Evolutionary conservation across 2,329 filamentous ascomycete species (phyloP).

Genomic region (Exophiala sp.): DNA sequence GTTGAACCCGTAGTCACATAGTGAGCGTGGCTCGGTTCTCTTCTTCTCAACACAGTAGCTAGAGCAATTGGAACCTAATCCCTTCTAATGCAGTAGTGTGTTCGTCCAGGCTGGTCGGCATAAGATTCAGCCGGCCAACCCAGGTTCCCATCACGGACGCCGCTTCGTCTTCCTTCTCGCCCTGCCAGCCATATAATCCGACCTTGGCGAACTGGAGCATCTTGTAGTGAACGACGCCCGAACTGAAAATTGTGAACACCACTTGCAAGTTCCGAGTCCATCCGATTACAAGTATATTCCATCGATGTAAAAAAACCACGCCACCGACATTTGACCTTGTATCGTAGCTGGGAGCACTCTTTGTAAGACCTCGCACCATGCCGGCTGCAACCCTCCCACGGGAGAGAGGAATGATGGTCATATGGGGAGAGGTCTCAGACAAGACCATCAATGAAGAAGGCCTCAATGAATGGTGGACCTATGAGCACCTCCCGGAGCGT

Average conservation of each 20-base stretch:
- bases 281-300: neutral
- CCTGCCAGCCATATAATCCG: conserved; percentile 1
- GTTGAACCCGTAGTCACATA: neutral
- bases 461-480: conserved; percentile 15
- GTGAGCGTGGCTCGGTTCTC: neutral
- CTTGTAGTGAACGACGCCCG: neutral
- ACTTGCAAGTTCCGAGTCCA: neutral
- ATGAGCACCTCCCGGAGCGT: conserved; percentile 15
- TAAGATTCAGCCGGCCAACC: conserved; percentile 6
- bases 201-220: neutral
- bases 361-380: conserved; percentile 3
- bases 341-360: conserved; percentile 6
- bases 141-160: neutral
- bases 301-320: neutral
- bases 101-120: neutral
- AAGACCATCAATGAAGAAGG: conserved; percentile 8
- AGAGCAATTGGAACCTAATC: neutral
- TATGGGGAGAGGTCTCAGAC: conserved; percentile 8
- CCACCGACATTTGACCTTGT: neutral
- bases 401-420: conserved; percentile 10
- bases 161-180: conserved; percentile 5
- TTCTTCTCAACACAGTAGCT: neutral
- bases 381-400: conserved; percentile 6
- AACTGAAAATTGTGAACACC: neutral
- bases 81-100: neutral